These are phyloP conservation scores for Fusarium brachygibbosum DNA, from an alignment of 2,329 filamentous ascomycete genomes.

Conservation along the genomic window DNA sequence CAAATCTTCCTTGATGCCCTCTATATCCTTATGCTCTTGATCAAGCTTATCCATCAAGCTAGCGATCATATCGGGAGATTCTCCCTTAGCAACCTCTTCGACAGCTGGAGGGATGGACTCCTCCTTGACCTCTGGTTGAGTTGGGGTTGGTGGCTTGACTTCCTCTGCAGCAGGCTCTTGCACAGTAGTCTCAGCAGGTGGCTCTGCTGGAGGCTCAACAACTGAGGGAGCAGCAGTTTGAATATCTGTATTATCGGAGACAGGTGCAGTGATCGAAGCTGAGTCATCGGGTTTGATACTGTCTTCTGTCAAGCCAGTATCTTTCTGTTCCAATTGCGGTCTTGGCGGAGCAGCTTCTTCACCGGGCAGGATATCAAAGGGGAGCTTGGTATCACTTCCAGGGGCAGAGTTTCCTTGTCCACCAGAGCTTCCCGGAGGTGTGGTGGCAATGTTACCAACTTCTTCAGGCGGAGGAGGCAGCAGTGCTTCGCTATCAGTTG, in stretches of 20 bases:
- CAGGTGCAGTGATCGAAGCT: constrained; percentile 51
- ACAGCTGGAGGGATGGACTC: constrained; percentile 52
- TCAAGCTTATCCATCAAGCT: constrained; percentile 62
- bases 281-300: constrained; percentile 57
- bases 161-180: constrained; percentile 34
- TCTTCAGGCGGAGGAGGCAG: constrained; percentile 57
- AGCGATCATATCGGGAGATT: constrained; percentile 58
- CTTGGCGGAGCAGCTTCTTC: constrained; percentile 38
- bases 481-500: constrained; percentile 43
- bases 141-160: constrained; percentile 41
- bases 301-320: constrained; percentile 56
- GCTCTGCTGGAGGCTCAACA: constrained; percentile 28
- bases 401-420: constrained; percentile 43
- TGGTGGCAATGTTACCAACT: constrained; percentile 57
- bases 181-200: constrained; percentile 35
- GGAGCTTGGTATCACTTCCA: constrained; percentile 47
- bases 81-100: constrained; percentile 41
- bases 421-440: constrained; percentile 50
- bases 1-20: constrained; percentile 9
- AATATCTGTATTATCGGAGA: constrained; percentile 50
- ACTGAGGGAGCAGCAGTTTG: constrained; percentile 47
- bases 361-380: constrained; percentile 45
- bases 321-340: constrained; percentile 46
- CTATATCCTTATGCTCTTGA: constrained; percentile 51
- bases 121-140: constrained; percentile 22